Percentiles rank a stretch among this genome's conserved stretches.
phyloP scores from a whole-genome alignment of 2,329 filamentous ascomycete genomes.

The Microsporum ferrugineum region DNA sequence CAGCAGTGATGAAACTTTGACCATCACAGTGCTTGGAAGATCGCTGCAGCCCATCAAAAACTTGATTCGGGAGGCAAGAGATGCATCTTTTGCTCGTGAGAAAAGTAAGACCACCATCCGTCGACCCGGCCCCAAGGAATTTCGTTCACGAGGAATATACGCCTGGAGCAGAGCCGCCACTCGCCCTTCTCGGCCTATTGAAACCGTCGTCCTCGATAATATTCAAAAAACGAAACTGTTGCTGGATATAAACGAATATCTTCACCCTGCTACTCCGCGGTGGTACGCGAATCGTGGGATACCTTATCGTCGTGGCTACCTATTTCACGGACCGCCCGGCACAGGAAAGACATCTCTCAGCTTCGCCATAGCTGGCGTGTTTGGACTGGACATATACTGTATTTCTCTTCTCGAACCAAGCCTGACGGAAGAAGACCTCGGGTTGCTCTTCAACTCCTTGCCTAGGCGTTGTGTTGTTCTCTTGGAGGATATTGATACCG shows the following conservation, averaged over 20 bases:
- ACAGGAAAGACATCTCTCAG: conserved; percentile 92
- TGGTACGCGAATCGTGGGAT: conserved; percentile 40
- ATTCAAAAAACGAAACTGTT: not conserved
- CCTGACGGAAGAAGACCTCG: conserved; percentile 52
- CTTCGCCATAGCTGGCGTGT: conserved; percentile 54
- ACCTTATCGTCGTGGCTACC: conserved; percentile 65
- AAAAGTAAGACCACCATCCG: conserved; percentile 37
- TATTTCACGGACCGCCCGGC: conserved; percentile 95
- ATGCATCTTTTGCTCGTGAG: conserved; percentile 33
- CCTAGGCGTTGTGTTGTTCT: conserved; percentile 55
- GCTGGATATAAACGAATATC: conserved; percentile 7
- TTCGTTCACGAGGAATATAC: conserved; percentile 11
- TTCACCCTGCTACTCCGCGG: conserved; percentile 6
- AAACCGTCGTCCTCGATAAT: conserved; percentile 60
- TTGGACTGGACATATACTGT: conserved; percentile 57
- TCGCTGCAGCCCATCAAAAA: conserved; percentile 39
- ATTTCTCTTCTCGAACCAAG: conserved; percentile 51
- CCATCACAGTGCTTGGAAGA: conserved; percentile 38
- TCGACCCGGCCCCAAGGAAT: conserved; percentile 35
- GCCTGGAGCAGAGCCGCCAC: conserved; percentile 15
- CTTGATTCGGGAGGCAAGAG: conserved; percentile 36
- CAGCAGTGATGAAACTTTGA: conserved; percentile 32
- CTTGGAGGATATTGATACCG: conserved; percentile 58
- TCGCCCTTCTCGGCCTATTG: conserved; percentile 48
- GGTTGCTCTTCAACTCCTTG: conserved; percentile 48